These are phyloP conservation scores for Flaveria floridana DNA, from an alignment of 140 eudicot species.

Conservation along the genomic window DNA sequence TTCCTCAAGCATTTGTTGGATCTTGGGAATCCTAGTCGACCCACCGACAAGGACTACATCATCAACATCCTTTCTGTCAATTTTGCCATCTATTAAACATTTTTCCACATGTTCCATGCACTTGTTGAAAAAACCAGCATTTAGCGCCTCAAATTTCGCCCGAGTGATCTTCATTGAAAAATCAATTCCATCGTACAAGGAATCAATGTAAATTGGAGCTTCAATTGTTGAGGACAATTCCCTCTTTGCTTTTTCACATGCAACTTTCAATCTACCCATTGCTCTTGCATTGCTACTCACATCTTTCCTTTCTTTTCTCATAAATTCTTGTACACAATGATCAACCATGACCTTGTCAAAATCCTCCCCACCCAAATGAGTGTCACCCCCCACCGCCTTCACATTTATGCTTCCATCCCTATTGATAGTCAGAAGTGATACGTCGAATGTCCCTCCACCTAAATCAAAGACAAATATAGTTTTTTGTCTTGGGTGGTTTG, in stretches of 20 bases:
- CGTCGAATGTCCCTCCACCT: too few relatives aligned
- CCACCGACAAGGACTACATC: neutral
- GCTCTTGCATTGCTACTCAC: neutral
- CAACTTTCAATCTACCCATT: neutral
- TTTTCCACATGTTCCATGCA: neutral
- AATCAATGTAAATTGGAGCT: neutral
- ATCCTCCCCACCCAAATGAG: too few relatives aligned
- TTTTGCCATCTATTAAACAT: neutral
- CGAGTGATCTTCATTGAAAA: neutral
- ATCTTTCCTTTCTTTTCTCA: neutral
- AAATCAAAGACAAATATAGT: neutral
- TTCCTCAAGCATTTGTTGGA: neutral
- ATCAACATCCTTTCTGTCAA: neutral
- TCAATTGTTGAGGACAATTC: neutral
- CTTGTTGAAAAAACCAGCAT: neutral
- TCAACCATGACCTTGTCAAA: too few relatives aligned
- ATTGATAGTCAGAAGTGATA: too few relatives aligned
- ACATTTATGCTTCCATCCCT: too few relatives aligned
- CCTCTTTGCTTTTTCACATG: neutral
- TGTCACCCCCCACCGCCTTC: too few relatives aligned
- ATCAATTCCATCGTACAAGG: neutral
- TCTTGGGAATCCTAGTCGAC: neutral
- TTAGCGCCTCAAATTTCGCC: neutral
- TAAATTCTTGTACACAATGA: neutral
- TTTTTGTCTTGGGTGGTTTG: neutral